Conservation (phyloP, 2,329 filamentous ascomycete genomes). For the Bipolaris gigantea region DNA sequence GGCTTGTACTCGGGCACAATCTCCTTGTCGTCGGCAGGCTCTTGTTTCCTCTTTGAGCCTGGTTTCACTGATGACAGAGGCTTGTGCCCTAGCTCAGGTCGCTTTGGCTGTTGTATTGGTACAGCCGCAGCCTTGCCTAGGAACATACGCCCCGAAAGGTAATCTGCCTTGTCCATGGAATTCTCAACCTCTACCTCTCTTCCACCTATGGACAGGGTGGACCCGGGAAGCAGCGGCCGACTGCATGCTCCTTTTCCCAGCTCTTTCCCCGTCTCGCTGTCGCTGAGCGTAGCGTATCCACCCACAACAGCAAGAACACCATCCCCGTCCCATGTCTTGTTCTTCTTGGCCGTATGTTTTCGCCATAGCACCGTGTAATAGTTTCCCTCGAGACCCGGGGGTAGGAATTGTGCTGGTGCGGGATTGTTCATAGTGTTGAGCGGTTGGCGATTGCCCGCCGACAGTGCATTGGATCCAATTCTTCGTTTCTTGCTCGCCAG, state of each 20-base stretch:
- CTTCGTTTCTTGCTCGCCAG: conserved; percentile 50
- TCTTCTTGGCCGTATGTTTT: conserved; percentile 70
- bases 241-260: conserved; percentile 62
- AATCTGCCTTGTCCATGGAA: conserved; percentile 63
- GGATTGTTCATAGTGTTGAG: conserved; percentile 31
- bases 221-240: conserved; percentile 61
- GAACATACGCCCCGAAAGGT: conserved; percentile 54
- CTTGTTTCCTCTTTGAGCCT: conserved; percentile 17
- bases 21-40: conserved; percentile 33
- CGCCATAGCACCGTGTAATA: conserved; percentile 58
- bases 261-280: conserved; percentile 62
- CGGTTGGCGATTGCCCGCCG: conserved; percentile 35
- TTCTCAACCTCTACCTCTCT: conserved; percentile 71
- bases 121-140: conserved; percentile 31
- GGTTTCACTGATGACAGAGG: conserved; percentile 12
- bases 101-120: conserved; percentile 24
- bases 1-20: conserved; percentile 45
- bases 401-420: conserved; percentile 19
- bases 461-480: conserved; percentile 37
- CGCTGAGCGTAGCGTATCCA: conserved; percentile 63
- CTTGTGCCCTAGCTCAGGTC: conserved; percentile 20
- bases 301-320: conserved; percentile 62
- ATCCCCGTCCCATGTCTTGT: conserved; percentile 78
- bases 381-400: conserved; percentile 32
- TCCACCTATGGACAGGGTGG: conserved; percentile 63